These are phyloP conservation scores for Sporobolomyces roseus DNA, from an alignment of 768 basidiomycete genomes.

Conservation along the genomic window DNA sequence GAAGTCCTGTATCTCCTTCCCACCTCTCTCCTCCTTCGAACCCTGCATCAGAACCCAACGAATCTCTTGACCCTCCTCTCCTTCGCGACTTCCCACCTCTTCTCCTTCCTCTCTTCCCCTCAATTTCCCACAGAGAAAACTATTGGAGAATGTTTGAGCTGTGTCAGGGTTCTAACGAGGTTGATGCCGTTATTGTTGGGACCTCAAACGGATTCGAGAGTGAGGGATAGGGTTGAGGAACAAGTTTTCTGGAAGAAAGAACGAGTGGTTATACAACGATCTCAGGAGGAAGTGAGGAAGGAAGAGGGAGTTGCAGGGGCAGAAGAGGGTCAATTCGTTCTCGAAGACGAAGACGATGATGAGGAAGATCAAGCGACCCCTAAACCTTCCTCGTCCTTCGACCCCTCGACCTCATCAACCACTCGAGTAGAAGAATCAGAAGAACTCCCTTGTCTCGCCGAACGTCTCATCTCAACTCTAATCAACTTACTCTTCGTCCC, in stretches of 20 bases:
- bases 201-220: conserved; percentile 18
- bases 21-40: conserved; percentile 2
- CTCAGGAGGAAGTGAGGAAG: conserved; percentile 41
- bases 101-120: conserved; percentile 2
- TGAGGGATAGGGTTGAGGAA: conserved; percentile 66
- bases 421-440: conserved; percentile 50
- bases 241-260: conserved; percentile 75
- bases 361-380: not conserved
- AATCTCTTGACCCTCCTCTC: conserved; percentile 35
- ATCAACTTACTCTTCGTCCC: conserved; percentile 89
- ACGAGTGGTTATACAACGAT: conserved; percentile 53
- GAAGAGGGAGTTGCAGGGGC: conserved; percentile 30
- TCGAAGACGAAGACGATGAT: conserved; percentile 55
- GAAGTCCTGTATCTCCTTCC: conserved; percentile 34
- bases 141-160: conserved; percentile 78
- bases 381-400: not conserved
- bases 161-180: conserved; percentile 81
- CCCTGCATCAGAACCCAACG: conserved; percentile 13
- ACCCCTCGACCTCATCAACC: not conserved
- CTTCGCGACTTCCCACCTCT: conserved; percentile 17
- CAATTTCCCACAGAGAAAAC: conserved; percentile 14
- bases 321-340: conserved; percentile 65
- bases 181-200: conserved; percentile 87
- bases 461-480: conserved; percentile 70
- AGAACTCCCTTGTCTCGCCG: conserved; percentile 68